phyloP scores from a whole-genome alignment of 495 filamentous ascomycete genomes.

The Niebla homalea region DNA sequence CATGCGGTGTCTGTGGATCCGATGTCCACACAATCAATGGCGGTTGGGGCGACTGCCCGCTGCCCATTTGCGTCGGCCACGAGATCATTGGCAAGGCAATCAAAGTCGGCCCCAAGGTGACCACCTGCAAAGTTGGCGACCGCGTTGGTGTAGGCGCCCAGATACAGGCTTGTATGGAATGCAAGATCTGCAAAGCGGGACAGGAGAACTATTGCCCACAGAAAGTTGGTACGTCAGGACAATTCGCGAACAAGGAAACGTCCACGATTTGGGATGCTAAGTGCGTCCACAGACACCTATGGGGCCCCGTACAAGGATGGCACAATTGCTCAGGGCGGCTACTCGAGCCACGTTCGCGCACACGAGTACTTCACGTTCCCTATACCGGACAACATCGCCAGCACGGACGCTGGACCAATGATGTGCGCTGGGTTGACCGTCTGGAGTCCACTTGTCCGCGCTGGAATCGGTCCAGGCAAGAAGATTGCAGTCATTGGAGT shows the following conservation, averaged over 20 bases:
- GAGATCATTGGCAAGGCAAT: conserved; percentile 63
- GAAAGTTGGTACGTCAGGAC: conserved; percentile 29
- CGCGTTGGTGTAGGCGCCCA: conserved; percentile 73
- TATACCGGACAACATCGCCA: conserved; percentile 61
- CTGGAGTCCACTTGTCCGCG: conserved; percentile 57
- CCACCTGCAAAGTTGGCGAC: conserved; percentile 54
- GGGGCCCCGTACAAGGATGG: conserved; percentile 49
- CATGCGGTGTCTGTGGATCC: conserved; percentile 67
- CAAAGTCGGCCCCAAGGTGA: conserved; percentile 55
- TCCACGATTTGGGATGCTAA: not conserved
- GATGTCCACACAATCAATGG: conserved; percentile 69
- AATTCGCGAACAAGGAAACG: no score
- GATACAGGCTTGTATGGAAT: conserved; percentile 57
- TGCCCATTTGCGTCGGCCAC: conserved; percentile 62
- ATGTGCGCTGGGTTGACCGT: conserved; percentile 77
- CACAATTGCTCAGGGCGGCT: conserved; percentile 51
- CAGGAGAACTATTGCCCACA: conserved; percentile 74
- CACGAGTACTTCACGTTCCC: conserved; percentile 60
- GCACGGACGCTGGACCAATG: conserved; percentile 65
- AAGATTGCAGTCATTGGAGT: conserved; percentile 44
- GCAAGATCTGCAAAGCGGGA: conserved; percentile 51
- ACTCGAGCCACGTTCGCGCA: conserved; percentile 55
- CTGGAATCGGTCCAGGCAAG: conserved; percentile 12
- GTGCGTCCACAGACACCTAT: conserved; percentile 41
- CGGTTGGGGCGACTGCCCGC: conserved; percentile 58